Conservation (phyloP, 1,284 basidiomycete species). For the Schizophyllum commune region DNA sequence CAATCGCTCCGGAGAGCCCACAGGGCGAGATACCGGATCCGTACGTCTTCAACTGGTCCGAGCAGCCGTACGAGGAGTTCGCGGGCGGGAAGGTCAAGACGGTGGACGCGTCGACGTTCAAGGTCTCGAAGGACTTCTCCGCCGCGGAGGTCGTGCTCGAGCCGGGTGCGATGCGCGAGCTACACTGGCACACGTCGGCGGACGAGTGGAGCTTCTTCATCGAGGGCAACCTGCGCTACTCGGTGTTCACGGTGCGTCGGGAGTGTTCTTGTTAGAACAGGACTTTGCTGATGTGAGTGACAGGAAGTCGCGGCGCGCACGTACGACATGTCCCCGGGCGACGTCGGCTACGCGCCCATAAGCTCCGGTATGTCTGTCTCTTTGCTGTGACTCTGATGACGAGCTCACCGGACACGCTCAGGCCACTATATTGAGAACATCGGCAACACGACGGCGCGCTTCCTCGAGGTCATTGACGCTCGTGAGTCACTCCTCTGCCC, state of each 20-base stretch:
- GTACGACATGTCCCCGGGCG: background rate
- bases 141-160: conserved; percentile 63
- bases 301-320: background rate
- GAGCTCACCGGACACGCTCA: conserved; percentile 9
- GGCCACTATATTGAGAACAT: conserved; percentile 67
- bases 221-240: background rate
- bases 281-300: too few species aligned
- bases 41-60: conserved; percentile 47
- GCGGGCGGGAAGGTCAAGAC: conserved; percentile 59
- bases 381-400: conserved; percentile 27
- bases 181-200: conserved; percentile 55
- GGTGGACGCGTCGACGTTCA: conserved; percentile 45
- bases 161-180: conserved; percentile 49
- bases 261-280: too few species aligned
- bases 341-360: conserved; percentile 36
- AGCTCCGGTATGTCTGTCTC: conserved; percentile 18
- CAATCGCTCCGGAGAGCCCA: conserved; percentile 34
- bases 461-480: conserved; percentile 27
- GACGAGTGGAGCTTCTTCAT: conserved; percentile 60
- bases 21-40: conserved; percentile 44
- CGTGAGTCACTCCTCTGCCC: background rate
- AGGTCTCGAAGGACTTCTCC: conserved; percentile 49
- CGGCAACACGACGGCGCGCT: conserved; percentile 51
- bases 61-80: conserved; percentile 39
- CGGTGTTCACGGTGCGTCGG: background rate